phyloP scores from a whole-genome alignment of 2,329 filamentous ascomycete species.

The Apiospora saccharicola region DNA sequence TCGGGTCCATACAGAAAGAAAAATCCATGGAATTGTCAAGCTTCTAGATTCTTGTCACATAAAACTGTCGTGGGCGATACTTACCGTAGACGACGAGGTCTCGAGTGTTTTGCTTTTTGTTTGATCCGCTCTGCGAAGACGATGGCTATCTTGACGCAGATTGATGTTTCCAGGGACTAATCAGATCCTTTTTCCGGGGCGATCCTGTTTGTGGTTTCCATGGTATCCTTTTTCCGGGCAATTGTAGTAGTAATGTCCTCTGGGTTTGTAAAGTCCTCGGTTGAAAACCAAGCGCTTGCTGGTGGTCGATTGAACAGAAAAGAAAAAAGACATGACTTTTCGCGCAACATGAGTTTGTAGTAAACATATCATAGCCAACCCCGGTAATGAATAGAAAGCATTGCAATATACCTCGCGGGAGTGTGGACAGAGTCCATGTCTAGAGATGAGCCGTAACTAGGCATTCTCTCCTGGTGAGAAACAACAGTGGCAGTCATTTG shows the following conservation, averaged over 20 bases:
- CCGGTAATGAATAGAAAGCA: constrained; percentile 58
- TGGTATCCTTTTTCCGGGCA: constrained; percentile 24
- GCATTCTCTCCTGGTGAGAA: constrained; percentile 57
- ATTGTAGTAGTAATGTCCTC: constrained; percentile 19
- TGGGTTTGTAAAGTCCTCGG: constrained; percentile 25
- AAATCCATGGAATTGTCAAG: constrained; percentile 19
- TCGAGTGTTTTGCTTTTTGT: constrained; percentile 35
- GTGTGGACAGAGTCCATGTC: constrained; percentile 67
- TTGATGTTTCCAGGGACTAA: constrained; percentile 26
- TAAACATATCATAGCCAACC: constrained; percentile 52
- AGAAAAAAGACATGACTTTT: constrained; percentile 41
- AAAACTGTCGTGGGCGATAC: constrained; percentile 46
- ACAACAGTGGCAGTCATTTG: constrained; percentile 58
- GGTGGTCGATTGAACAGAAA: constrained; percentile 39
- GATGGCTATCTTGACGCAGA: constrained; percentile 32
- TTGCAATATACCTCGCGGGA: constrained; percentile 66
- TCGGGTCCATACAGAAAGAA: constrained; percentile 24
- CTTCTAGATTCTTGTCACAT: constrained; percentile 35
- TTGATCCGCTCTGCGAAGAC: constrained; percentile 38
- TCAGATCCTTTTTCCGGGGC: constrained; percentile 25
- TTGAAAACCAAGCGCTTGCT: constrained; percentile 38
- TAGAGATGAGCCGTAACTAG: constrained; percentile 59
- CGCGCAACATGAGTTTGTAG: constrained; percentile 40
- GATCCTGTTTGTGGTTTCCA: constrained; percentile 21
- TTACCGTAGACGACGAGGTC: constrained; percentile 39